Base-by-base conservation (phyloP, 108 stramenopile species). In the Aurantiochytrium sp. region DNA sequence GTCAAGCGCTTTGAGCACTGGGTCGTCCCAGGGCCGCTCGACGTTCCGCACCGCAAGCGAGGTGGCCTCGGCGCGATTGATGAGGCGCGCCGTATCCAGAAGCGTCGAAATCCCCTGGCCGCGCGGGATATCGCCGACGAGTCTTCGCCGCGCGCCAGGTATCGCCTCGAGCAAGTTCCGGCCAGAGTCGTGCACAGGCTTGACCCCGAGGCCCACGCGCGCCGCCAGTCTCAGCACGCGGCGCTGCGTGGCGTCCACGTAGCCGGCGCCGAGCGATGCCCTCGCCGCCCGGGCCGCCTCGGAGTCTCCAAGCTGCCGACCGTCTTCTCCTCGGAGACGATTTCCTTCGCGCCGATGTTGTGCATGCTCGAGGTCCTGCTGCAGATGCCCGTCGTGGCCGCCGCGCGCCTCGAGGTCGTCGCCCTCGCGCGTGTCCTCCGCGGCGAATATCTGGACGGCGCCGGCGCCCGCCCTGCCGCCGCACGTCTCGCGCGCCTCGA, bases 181-280 rank as follows among this genome's bases (percentile, higher is more conserved):
- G 0, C 73, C 73, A 24, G 39, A 41, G 39, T 81, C 39, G 39
- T 41, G 12, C 19, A 81, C 73, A 12, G 39, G 15, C 42, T 81
- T 48, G 42, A 81, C 39, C 21, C 45, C 42, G 19, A 81, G 39
- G 3, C 73, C 73, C 24, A 48, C 45, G 21, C 27, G 24, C 1
- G 39, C 45, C 10, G 45, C 42, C 73, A 24, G 8, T 27, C 73
- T 22, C 73, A 48, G 45, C 73, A 81, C 73, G 45, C 73, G 73
- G 6, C 73, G 39, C 21, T 81, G 73, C n/a, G 45, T 48, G 39
- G 73, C 39, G 73, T 81, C 73, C 19, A 81, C 73, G 39, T 81
- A 81, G 2, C 73, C 73, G 6, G 73, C 73, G 24, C 73, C 73
- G 15, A 65, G 59, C 34, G 32, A 30, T 1, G 1, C 2, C 59